A percentile compares a stretch with the other conserved stretches of the same genome.
Conservation (phyloP, 495 filamentous ascomycete species). For the Apiosordaria backusii region DNA sequence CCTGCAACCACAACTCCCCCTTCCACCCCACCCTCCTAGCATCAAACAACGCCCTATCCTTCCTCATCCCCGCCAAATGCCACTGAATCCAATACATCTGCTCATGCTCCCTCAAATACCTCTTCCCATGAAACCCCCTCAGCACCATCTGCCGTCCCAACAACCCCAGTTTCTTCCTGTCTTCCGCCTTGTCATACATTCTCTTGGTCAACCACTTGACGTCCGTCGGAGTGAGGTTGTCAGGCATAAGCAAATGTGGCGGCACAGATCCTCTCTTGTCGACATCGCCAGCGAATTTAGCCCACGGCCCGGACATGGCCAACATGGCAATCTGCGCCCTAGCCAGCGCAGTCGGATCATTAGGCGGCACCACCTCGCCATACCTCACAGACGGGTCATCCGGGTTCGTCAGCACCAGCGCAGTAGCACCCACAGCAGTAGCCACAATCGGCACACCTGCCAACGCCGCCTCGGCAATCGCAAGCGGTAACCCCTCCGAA, state of each 20-base stretch:
- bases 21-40: background rate
- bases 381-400: constrained; percentile 52
- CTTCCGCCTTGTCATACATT: constrained; percentile 60
- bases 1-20: background rate
- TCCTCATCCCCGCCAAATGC: constrained; percentile 23
- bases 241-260: constrained; percentile 39
- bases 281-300: constrained; percentile 14
- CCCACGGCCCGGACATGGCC: constrained; percentile 59
- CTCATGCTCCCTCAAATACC: constrained; percentile 65
- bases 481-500: constrained; percentile 62
- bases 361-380: constrained; percentile 61
- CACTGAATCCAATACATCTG: constrained; percentile 62
- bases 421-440: constrained; percentile 62
- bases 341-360: constrained; percentile 56
- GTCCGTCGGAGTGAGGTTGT: constrained; percentile 47
- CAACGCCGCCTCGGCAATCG: constrained; percentile 62
- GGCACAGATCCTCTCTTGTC: background rate
- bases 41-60: background rate
- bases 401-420: constrained; percentile 59
- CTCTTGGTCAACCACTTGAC: constrained; percentile 52
- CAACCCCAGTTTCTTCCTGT: constrained; percentile 59
- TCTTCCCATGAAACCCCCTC: constrained; percentile 57
- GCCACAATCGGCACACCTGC: constrained; percentile 63
- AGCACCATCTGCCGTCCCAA: constrained; percentile 57
- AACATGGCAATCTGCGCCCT: constrained; percentile 61